These are phyloP conservation scores for Psilocybe tampanensis DNA, from an alignment of 768 basidiomycete species.

Conservation along the genomic window DNA sequence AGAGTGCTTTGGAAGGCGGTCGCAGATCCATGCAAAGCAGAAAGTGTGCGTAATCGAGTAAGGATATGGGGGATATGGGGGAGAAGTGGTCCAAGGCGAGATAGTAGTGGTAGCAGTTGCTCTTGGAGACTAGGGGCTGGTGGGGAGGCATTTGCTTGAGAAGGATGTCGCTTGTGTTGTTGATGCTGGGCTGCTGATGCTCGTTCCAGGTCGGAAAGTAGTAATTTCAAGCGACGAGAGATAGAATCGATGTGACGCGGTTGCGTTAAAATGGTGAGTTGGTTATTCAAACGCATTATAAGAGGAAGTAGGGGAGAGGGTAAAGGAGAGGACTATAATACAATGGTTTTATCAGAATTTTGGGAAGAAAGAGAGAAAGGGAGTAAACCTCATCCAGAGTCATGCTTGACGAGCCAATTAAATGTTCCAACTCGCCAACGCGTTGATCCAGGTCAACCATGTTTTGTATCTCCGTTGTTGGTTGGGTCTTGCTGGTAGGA, in stretches of 20 bases:
- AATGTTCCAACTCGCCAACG: slow-evolving; percentile 79
- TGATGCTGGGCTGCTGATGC: slow-evolving; percentile 56
- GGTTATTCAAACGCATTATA: slow-evolving; percentile 79
- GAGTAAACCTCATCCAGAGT: slow-evolving; percentile 70
- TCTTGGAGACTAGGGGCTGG: slow-evolving; percentile 41
- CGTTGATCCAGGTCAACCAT: slow-evolving; percentile 82
- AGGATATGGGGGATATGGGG: slow-evolving; percentile 91
- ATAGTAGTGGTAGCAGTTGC: slow-evolving; percentile 67
- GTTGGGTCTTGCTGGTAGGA: slow-evolving; percentile 19
- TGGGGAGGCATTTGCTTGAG: slow-evolving; percentile 36
- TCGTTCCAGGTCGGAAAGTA: slow-evolving; percentile 91
- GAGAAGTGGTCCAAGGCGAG: slow-evolving; percentile 69
- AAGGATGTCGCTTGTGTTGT: slow-evolving; percentile 45
- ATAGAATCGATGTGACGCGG: slow-evolving; percentile 96
- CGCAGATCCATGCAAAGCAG: slow-evolving; percentile 80
- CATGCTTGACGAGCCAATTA: slow-evolving; percentile 81
- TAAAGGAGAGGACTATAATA: slow-evolving; percentile 61
- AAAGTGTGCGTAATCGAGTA: slow-evolving; percentile 83
- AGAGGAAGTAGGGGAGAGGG: slow-evolving; percentile 83
- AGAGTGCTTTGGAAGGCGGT: slow-evolving; percentile 75
- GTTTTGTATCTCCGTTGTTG: slow-evolving; percentile 44
- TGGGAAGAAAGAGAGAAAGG: background rate
- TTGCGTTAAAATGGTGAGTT: slow-evolving; percentile 88
- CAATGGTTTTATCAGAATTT: background rate
- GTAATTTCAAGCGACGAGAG: slow-evolving; percentile 88